Evolutionary conservation across 345 rosid species (phyloP), one percentile per base, ranked within the genome.

Genomic region (Pugionium cornutum): DNA sequence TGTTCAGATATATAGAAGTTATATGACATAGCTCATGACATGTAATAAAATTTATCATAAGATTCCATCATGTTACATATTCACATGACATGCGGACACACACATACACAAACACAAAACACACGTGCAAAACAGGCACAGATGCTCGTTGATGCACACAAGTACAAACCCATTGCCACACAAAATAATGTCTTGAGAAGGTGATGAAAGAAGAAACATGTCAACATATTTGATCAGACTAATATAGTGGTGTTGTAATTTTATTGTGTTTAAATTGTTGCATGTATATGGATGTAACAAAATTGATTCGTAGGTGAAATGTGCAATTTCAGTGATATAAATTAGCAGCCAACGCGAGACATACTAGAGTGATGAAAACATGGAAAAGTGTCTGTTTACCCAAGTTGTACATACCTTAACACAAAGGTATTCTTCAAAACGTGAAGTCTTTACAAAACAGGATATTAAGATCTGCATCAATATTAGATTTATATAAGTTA

Each of bases 401-500:
- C 32, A 53, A 5, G 37, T 60, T 58, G 1, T 52, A 7, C 72
- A 45, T 74, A 90, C 99, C 97, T 86, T 90, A 58, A 88, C 97
- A 52, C 99, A 75, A 0, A 85, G 78, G 65, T 88, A 90, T 71
- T 90, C 99, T 77, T 89, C 99, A 66, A 74, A 65, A 76, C 66
- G 96, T 28, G 99, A 85, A 53, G 99, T 94, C 69, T 86, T 94
- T 58, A 86, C 97, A 70, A 94, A 94, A 78, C 97, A 88, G 37
- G 96, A 94, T 48, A 94, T 77, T 68, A 94, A 69, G 54, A 94
- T 81, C 99, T 92, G 96, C 49, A 59, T 55, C 64, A 71, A 74
- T 37, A 81, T 35, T 10, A 55, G 26, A 54, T 18, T 53, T 7
- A 64, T 40, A 70, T 26, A 39, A n/a, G n/a, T 64, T 7, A 69